Evolutionary conservation across 768 basidiomycete species (phyloP), one percentile per base, ranked within the genome.

Genomic region (Collybiopsis luxurians): DNA sequence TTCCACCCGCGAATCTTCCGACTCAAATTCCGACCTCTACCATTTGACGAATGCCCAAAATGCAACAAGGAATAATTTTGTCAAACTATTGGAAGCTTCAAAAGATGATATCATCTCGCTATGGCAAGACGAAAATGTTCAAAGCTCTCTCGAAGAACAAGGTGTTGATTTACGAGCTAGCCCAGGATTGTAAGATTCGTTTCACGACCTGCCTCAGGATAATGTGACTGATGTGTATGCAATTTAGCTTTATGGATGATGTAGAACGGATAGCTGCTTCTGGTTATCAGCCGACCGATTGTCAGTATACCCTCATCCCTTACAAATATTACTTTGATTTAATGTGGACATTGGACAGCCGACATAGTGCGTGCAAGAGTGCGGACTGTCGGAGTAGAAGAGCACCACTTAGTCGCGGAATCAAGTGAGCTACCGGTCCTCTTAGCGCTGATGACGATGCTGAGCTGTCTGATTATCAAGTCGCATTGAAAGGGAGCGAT

Each of bases 291-390:
- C 90, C 90, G 0, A 81, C 80, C 1, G 85, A 91, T 61, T 75
- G 88, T 85, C 57, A 59, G 79, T 69, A 11, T n/a, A 49, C 58
- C 47, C 31, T 44, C 52, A 31, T 50, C 36, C 44, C 38, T 17
- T 30, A 6, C 1, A 2, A 6, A 34, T 43, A 12, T 19, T 57
- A 40, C 17, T 59, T 19, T 7, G 26, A 24, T 36, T 34, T 23
- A 24, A 21, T 31, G 23, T 30, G 40, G 23, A 39, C 36, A 31
- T 38, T 36, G 5, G 15, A 34, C 52, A 82, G 86, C 76, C 53
- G 88, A 91, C 63, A 86, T 90, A 53, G 80, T 90, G n/a, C 80
- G 87, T 19, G 89, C 89, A 1, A 76, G 89, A 47, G 74, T 92
- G 56, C 78, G 85, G 24, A 92, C 89, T 1, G 75, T 87, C 50